Evolutionary conservation across 352 stramenopile species (phyloP).

Genomic region (Globisporangium apiculatum): DNA sequence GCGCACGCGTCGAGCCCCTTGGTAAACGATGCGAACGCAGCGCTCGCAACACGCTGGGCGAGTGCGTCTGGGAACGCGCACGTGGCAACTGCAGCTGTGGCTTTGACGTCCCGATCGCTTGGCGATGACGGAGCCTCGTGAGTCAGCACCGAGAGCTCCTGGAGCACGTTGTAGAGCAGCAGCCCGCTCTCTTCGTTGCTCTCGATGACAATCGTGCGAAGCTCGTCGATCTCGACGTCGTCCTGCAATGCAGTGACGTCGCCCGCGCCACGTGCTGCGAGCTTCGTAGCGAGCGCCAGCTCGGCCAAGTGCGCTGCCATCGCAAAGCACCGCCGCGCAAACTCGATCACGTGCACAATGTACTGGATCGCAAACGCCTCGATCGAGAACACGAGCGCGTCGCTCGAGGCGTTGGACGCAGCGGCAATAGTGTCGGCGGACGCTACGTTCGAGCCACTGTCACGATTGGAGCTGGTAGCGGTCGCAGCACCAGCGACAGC

Average conservation of each 20-base stretch:
- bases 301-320: conserved; percentile 48
- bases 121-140: conserved; percentile 9
- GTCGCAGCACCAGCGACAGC: not conserved
- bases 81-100: no score
- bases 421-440: no score
- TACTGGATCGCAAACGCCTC: conserved; percentile 39
- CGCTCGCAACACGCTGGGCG: conserved; percentile 24
- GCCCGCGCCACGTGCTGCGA: not conserved
- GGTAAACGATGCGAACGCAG: conserved; percentile 33
- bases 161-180: conserved; percentile 63
- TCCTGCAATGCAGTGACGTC: not conserved
- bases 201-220: conserved; percentile 36
- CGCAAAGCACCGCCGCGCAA: conserved; percentile 49
- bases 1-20: conserved; percentile 28
- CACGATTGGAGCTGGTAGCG: not conserved
- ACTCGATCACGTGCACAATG: conserved; percentile 51
- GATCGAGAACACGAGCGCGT: conserved; percentile 15
- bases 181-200: conserved; percentile 69
- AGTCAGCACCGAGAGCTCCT: conserved; percentile 53
- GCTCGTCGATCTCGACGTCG: conserved; percentile 14
- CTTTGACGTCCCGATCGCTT: not conserved
- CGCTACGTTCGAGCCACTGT: no score
- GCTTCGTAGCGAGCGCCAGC: conserved; percentile 6
- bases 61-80: conserved; percentile 17
- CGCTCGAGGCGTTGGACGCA: no score